Conservation (phyloP, 345 rosid genomes). For the Sisymbrium irio region DNA sequence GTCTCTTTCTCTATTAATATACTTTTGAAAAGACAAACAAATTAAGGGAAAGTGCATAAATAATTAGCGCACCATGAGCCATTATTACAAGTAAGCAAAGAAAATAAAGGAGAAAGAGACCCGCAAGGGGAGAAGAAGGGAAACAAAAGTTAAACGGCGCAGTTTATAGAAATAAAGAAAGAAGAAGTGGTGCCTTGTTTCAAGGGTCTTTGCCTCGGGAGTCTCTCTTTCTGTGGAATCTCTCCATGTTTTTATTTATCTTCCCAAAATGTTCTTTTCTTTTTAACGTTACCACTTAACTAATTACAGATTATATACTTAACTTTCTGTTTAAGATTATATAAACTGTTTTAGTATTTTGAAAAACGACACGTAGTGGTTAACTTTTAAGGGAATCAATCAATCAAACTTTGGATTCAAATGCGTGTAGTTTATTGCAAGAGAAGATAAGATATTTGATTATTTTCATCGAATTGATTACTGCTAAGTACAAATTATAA, state of each 20-base stretch:
- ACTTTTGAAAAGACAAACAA: slow-evolving; percentile 10
- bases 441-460: neutral
- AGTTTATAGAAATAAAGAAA: slow-evolving; percentile 23
- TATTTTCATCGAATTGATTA: neutral
- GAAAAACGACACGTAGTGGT: slow-evolving; percentile 18
- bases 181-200: slow-evolving; percentile 32
- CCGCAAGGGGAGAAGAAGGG: neutral
- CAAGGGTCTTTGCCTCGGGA: slow-evolving; percentile 45
- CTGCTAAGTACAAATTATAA: neutral
- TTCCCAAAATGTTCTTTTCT: slow-evolving; percentile 39
- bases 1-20: neutral
- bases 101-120: slow-evolving; percentile 20
- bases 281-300: slow-evolving; percentile 15
- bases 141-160: slow-evolving; percentile 31
- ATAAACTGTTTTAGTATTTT: slow-evolving; percentile 5
- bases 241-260: slow-evolving; percentile 38
- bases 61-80: slow-evolving; percentile 30
- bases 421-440: neutral
- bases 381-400: slow-evolving; percentile 10
- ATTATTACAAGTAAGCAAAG: slow-evolving; percentile 31
- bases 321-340: slow-evolving; percentile 31
- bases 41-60: slow-evolving; percentile 6
- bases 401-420: slow-evolving; percentile 14
- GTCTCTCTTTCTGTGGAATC: slow-evolving; percentile 35
- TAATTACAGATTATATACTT: slow-evolving; percentile 22